These are phyloP conservation scores for Schoenoplectus triqueter DNA, from an alignment of 202 grass and related monocot genomes.

Conservation along the genomic window DNA sequence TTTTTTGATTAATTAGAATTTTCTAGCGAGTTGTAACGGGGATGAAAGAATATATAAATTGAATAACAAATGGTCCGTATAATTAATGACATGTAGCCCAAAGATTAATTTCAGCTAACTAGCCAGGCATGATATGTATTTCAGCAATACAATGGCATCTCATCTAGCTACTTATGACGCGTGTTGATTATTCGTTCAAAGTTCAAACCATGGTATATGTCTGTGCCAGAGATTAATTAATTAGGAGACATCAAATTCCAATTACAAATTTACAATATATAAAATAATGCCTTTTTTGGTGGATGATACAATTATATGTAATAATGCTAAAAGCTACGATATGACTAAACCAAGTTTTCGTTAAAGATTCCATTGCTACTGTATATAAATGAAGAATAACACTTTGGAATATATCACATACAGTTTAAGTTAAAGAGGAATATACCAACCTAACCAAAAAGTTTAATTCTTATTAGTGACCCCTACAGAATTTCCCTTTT, in stretches of 20 bases:
- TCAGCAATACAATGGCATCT: too few species aligned
- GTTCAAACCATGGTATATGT: too few species aligned
- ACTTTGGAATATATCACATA: slow-evolving; percentile 37
- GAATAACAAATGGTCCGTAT: too few species aligned
- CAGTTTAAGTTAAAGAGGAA: slow-evolving; percentile 29
- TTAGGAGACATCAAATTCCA: background rate
- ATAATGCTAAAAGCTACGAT: background rate
- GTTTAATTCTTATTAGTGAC: slow-evolving; percentile 30
- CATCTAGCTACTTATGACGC: too few species aligned
- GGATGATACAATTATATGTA: slow-evolving; percentile 9
- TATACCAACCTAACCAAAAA: slow-evolving; percentile 26
- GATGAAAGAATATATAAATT: too few species aligned
- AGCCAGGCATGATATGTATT: too few species aligned
- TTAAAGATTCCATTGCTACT: slow-evolving; percentile 16
- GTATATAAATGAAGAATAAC: slow-evolving; percentile 20
- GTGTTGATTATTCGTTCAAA: too few species aligned
- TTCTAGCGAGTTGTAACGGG: too few species aligned
- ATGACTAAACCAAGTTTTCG: background rate
- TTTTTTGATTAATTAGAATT: too few species aligned
- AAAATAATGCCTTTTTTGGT: background rate
- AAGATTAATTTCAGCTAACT: too few species aligned
- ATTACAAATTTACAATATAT: background rate
- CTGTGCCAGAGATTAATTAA: background rate
- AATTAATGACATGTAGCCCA: too few species aligned
- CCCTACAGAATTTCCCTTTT: slow-evolving; percentile 18